These are phyloP conservation scores for Ceratocystis huliohia DNA, from an alignment of 2,329 filamentous ascomycete genomes.

Conservation along the genomic window DNA sequence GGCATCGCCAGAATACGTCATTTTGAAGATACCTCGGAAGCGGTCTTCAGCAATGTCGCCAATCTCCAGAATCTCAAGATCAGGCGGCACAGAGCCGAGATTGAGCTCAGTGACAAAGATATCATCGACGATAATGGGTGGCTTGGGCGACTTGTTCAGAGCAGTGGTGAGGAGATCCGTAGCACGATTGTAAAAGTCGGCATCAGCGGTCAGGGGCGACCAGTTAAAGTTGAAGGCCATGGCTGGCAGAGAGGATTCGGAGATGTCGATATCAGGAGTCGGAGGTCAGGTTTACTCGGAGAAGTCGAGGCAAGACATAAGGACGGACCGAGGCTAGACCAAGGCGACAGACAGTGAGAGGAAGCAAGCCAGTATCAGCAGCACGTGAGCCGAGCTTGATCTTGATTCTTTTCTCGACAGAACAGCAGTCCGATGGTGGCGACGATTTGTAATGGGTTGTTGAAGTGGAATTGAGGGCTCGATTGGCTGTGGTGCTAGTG, in stretches of 20 bases:
- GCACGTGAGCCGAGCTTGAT: neutral
- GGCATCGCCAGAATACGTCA: conserved; percentile 93
- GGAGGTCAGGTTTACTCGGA: neutral
- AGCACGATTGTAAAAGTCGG: conserved; percentile 75
- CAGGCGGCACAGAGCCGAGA: conserved; percentile 82
- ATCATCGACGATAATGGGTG: conserved; percentile 97
- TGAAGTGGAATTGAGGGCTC: too few relatives aligned
- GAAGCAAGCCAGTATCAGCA: neutral
- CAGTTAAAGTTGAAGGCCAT: conserved; percentile 99
- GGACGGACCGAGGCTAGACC: neutral
- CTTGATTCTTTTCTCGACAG: too few relatives aligned
- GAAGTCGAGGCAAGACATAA: neutral
- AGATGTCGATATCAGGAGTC: neutral
- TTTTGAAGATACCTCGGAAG: conserved; percentile 97
- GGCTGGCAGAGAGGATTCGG: conserved; percentile 18
- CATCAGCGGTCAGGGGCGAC: conserved; percentile 95
- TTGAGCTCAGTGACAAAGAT: conserved; percentile 98
- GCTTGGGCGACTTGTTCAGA: conserved; percentile 94
- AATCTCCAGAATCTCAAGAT: conserved; percentile 94
- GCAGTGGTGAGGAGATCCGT: conserved; percentile 89
- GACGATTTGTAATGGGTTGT: too few relatives aligned
- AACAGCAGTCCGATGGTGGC: too few relatives aligned
- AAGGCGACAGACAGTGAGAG: neutral
- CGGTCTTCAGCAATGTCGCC: conserved; percentile 93
- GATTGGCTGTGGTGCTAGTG: too few relatives aligned